These are phyloP conservation scores for Verticillium zaregamsianum DNA, from an alignment of 2,329 filamentous ascomycete species.

Conservation along the genomic window DNA sequence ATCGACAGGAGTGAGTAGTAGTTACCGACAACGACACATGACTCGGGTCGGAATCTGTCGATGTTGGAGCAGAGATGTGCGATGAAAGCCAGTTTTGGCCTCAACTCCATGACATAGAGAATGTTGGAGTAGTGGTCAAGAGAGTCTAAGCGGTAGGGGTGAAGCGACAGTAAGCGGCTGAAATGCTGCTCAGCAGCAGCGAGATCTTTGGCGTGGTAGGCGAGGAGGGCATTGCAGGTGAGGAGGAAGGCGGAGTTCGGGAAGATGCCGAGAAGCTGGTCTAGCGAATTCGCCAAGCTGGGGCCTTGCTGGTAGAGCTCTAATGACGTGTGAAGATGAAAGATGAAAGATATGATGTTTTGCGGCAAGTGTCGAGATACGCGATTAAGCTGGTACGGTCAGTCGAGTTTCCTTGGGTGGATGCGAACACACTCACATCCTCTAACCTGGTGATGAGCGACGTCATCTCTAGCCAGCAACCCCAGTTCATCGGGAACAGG, in stretches of 20 bases:
- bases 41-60: constrained; percentile 95
- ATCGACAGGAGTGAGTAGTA: constrained; percentile 93
- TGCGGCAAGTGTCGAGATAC: constrained; percentile 72
- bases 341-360: constrained; percentile 91
- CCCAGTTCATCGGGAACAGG: constrained; percentile 93
- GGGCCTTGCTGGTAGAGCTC: constrained; percentile 86
- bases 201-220: constrained; percentile 86
- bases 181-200: constrained; percentile 63
- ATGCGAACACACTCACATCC: constrained; percentile 60
- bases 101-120: constrained; percentile 83
- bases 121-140: constrained; percentile 98
- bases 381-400: constrained; percentile 58
- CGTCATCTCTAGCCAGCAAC: constrained; percentile 90
- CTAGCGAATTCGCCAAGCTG: constrained; percentile 68
- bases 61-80: constrained; percentile 87
- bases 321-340: constrained; percentile 84
- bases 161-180: constrained; percentile 73
- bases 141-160: constrained; percentile 74
- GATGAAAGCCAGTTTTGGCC: constrained; percentile 87
- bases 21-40: constrained; percentile 94
- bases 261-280: constrained; percentile 78
- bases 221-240: constrained; percentile 81
- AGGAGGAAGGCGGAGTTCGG: constrained; percentile 84
- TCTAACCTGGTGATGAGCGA: constrained; percentile 74
- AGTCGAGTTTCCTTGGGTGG: neutral